Evolutionary conservation across 1,139 yeast genomes (phyloP), one percentile per base, ranked within the genome.

Genomic region (Yamadazyma conglobata): DNA sequence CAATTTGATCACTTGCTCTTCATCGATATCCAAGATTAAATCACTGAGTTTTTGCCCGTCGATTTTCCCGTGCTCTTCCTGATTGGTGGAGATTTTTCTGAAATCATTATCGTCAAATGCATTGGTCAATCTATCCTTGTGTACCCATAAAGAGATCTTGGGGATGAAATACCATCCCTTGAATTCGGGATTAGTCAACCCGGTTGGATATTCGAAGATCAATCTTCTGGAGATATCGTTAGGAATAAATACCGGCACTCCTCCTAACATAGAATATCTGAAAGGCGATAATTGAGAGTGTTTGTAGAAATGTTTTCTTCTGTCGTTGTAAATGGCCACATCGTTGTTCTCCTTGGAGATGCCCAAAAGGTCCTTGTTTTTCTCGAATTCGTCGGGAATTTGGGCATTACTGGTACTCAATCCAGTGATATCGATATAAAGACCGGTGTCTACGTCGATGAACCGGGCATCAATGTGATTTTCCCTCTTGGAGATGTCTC

Each of bases 211-310:
- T 34, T 57, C 61, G 38, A 48, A 52, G 11, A 37, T 39, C 25
- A 57, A 46, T 24, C 59, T 39, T 8, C 35, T 39, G 6, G 54
- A 37, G 15, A 56, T 46, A 28, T 53, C 46, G 36, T 44, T 39
- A n/a, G 60, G 61, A 9, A 56, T 32, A 29, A 42, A 54, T 5
- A 47, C 43, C 5, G 63, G 61, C 3, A 56, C 59, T 2, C 62
- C 62, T 16, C 52, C 50, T 27, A 57, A 32, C 47, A 46, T 46
- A 5, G 58, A 42, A 33, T 52, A 55, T 28, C 52, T 52, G 31
- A 61, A 51, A 11, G 68, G 68, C 23, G 52, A 52, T 21, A 62
- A 43, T 42, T 63, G 67, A 19, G 59, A 57, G 30, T 56, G 57
- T 5, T 60, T 56, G 39, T 60, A 59, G 35, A 60, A 62, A 42